These are phyloP conservation scores for Tolypocladium sp. DNA, from an alignment of 2,329 filamentous ascomycete genomes.

Conservation along the genomic window DNA sequence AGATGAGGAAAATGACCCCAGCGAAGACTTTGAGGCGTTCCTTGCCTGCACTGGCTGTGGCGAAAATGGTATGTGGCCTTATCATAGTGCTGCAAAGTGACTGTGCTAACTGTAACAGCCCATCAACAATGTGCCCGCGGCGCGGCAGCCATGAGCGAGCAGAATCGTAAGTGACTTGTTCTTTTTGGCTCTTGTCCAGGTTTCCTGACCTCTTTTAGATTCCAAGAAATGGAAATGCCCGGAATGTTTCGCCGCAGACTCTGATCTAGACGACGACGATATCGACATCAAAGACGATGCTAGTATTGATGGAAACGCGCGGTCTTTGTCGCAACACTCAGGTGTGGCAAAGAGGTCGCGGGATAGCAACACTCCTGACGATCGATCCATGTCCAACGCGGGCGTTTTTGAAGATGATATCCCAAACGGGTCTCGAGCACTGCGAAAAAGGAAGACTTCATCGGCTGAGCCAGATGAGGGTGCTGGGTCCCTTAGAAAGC, in stretches of 20 bases:
- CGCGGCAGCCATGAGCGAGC: conserved; percentile 32
- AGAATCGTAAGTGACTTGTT: conserved; percentile 17
- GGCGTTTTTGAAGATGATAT: conserved; percentile 63
- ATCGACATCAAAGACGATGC: conserved; percentile 15
- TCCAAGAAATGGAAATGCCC: conserved; percentile 41
- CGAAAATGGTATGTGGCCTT: conserved; percentile 62
- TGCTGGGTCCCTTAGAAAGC: conserved; percentile 41
- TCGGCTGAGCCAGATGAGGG: conserved; percentile 55
- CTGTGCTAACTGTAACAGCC: conserved; percentile 51
- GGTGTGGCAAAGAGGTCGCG: conserved; percentile 39
- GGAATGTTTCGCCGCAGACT: conserved; percentile 31
- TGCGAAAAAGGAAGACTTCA: conserved; percentile 79
- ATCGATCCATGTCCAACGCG: conserved; percentile 67
- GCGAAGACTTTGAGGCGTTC: conserved; percentile 71
- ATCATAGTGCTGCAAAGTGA: conserved; percentile 8
- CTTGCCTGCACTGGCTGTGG: conserved; percentile 70
- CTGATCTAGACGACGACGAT: conserved; percentile 20
- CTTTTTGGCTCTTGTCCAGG: background rate
- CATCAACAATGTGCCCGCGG: conserved; percentile 84
- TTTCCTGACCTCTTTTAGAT: conserved; percentile 22
- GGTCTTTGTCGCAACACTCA: conserved; percentile 16
- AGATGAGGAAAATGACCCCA: conserved; percentile 74
- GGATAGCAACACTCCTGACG: conserved; percentile 19
- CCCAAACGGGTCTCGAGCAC: conserved; percentile 64
- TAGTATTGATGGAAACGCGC: conserved; percentile 12